Base-by-base conservation (phyloP, 2,329 filamentous ascomycete species). In the Verticillium nonalfalfae region DNA sequence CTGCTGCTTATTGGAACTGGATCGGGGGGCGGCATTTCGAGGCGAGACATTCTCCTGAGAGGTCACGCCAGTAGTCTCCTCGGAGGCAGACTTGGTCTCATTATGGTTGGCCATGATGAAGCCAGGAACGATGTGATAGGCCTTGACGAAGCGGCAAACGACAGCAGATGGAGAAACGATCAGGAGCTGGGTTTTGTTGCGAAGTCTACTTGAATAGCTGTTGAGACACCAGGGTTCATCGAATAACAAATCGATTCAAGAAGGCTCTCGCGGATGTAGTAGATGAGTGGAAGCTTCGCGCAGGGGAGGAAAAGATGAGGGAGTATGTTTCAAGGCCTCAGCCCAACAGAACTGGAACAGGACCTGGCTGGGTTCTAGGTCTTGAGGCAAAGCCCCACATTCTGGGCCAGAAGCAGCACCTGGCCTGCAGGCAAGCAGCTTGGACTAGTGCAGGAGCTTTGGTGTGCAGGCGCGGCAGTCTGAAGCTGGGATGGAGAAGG, bases 31-130 rank as follows among this genome's bases (percentile, higher is more conserved):
- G 4, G 63, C 66, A 26, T 64, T 67, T 18, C 72, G 71, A 11
- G 72, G 69, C n/a, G 72, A 70, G 45, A 70, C 68, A 61, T 75
- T 75, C 57, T 75, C 75, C 61, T 75, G 72, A 60, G 66, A 66
- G 39, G 67, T 60, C 57, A 71, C 68, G 60, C 73, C 71, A 62
- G 52, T 38, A 36, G 61, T 57, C 60, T 67, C 66, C 58, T 66
- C 65, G 1, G 66, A 58, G 60, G 60, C 58, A n/a, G 62, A 31
- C 36, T 61, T 58, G 45, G 31, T 59, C 18, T 63, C 62, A 36
- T 56, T 58, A 60, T 66, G 21, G 52, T 61, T 33, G 54, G 59
- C 36, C 56, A 58, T 58, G 35, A n/a, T 39, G 9, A 36, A 13
- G 35, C 13, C 5, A 21, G 45, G 45, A 31, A 31, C 26, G 4